Conservation (phyloP, 2,329 filamentous ascomycete species). For the Diaporthe vexans region DNA sequence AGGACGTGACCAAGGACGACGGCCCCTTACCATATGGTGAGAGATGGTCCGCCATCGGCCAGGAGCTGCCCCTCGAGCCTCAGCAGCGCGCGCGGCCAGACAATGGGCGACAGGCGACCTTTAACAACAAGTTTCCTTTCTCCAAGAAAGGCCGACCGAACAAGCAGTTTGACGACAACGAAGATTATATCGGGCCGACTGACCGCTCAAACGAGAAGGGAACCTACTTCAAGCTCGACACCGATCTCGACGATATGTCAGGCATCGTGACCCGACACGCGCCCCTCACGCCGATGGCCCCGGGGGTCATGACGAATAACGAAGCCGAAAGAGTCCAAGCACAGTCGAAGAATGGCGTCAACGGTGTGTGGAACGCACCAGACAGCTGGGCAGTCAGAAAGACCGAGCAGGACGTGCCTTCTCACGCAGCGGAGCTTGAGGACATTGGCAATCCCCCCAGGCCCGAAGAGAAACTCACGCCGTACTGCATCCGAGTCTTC, state of each 20-base stretch:
- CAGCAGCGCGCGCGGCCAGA: slow-evolving; percentile 40
- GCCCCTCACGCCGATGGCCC: slow-evolving; percentile 79
- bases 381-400: slow-evolving; percentile 96
- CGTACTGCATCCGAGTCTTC: slow-evolving; percentile 96
- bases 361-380: slow-evolving; percentile 88
- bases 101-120: slow-evolving; percentile 62
- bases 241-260: slow-evolving; percentile 90
- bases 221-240: slow-evolving; percentile 84
- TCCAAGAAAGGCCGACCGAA: slow-evolving; percentile 67
- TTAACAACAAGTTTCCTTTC: slow-evolving; percentile 75
- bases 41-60: slow-evolving; percentile 45
- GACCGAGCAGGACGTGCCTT: slow-evolving; percentile 72
- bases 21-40: slow-evolving; percentile 42
- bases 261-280: slow-evolving; percentile 84
- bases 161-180: slow-evolving; percentile 65
- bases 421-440: slow-evolving; percentile 72
- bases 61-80: slow-evolving; percentile 20
- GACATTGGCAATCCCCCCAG: slow-evolving; percentile 77
- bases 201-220: slow-evolving; percentile 66
- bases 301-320: slow-evolving; percentile 60
- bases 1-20: slow-evolving; percentile 59
- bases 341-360: slow-evolving; percentile 51
- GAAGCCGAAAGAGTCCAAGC: slow-evolving; percentile 59
- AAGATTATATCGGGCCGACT: slow-evolving; percentile 72
- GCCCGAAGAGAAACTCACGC: slow-evolving; percentile 79